Evolutionary conservation across 441 rosid species (phyloP), one percentile per base, ranked within the genome.

Genomic region (Croton laevigatus): DNA sequence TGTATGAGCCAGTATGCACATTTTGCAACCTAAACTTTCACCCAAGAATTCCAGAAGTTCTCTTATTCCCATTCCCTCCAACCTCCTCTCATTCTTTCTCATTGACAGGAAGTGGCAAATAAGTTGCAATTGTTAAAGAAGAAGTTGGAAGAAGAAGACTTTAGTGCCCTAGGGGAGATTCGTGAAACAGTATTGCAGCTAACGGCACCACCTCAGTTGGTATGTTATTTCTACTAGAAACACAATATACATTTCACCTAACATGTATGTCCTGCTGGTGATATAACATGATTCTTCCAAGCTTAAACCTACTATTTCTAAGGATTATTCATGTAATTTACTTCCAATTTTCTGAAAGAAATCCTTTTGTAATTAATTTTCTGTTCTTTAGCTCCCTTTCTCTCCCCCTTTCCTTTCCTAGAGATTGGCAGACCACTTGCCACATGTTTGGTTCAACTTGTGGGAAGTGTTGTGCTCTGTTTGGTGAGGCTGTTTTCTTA

Each of bases 181-280:
- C 98, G 98, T 44, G 79, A 86, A 70, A 85, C 96, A 63, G 85
- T 95, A 73, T 77, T 89, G 79, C 81, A 80, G 78, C 78, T 95
- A 79, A 75, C 68, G 20, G 91, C 98, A 65, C 97, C 97, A 17
- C 54, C 85, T 65, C 83, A 91, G 74, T 75, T 95, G 91, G 99
- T 92, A 87, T 71, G 83, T 71, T 71, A 59, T 51, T 73, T 73
- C 37, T 59, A 46, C 51, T 75, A 27, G 14, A 59, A 12, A 37
- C 16, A 48, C 13, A 38, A 55, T 16, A 10, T 44, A 2, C 36
- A 42, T 68, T 55, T 63, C 69, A 68, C 49, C 46, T 68, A 34
- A 23, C 32, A 17, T 44, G 12, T 37, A 13, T 34, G 6, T 64
- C 58, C 46, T 70, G 62, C 52, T 23, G 27, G 13, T 32, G 17